Base-by-base conservation (phyloP, 345 rosid genomes). In the Linum tenue region DNA sequence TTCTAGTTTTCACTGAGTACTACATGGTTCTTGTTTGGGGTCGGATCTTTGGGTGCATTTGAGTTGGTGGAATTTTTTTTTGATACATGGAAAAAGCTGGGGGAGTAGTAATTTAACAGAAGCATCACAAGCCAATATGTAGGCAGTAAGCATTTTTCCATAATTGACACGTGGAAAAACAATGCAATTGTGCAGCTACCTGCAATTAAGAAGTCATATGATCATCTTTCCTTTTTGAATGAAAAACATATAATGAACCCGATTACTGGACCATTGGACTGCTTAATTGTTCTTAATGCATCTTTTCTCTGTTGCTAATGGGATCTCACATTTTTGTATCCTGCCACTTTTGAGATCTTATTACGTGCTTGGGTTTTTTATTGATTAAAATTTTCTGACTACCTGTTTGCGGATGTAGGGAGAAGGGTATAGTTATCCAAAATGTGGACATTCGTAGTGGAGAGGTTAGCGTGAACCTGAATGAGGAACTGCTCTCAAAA, bases 371-470 rank as follows among this genome's bases (percentile, higher is more conserved):
- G 31, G 31, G 56, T 67, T 63, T 44, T 64, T 72, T 57, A 36
- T 55, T 58, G 55, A 53, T 60, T 56, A 56, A 64, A 11, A 59
- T 59, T 69, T 44, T 11, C 31, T 22, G 31, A 22, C 31, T 74
- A 43, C 63, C 31, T 66, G 36, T 40, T 79, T 70, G 35, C 79
- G 74, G 71, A 63, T 77, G 64, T 75, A 94, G 99, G 84, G 89
- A 82, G 79, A 83, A 79, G 53, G 99, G 97, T 76, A 76, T 94
- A 68, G 69, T 85, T 55, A 75, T 82, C 70, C 83, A 82, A 69
- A 82, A 85, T 63, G 73, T 90, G 75, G 95, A 90, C 57, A 62
- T 94, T 59, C 62, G 69, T 62, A 78, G 81, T 66, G 97, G 97
- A 73, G 96, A 86, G 71, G 84, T 88, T 39, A 60, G 72, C 71